Evolutionary conservation across 2,329 filamentous ascomycete species (phyloP), one percentile per base, ranked within the genome.

Genomic region (Cyphellophora attinorum): DNA sequence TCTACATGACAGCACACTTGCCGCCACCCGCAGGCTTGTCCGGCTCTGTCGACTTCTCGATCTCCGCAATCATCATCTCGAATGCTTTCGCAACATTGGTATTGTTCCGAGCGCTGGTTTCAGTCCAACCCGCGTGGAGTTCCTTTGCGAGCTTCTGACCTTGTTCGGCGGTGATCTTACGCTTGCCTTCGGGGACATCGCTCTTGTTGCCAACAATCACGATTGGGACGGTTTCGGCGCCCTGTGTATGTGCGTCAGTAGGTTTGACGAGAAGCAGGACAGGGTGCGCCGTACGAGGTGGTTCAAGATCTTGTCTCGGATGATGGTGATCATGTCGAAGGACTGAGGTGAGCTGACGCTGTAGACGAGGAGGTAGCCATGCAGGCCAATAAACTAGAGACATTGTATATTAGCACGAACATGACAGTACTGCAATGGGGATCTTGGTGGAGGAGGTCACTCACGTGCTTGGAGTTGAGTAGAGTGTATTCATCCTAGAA

Each of bases 401-500:
- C n/a, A n/a, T n/a, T n/a, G n/a, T n/a, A n/a, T n/a, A n/a, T n/a
- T n/a, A n/a, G n/a, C n/a, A n/a, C n/a, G n/a, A n/a, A n/a, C n/a
- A n/a, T n/a, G n/a, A n/a, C n/a, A n/a, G n/a, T n/a, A n/a, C n/a
- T n/a, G n/a, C n/a, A n/a, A n/a, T n/a, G n/a, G 18, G n/a, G 11
- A 16, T 5, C 27, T 14, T 16, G 10, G 10, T 13, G 25, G 25
- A 11, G 5, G 25, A 16, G 10, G n/a, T 29, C 6, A 2, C 29
- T 16, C 19, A 31, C 29, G 59, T 96, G 89, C 67, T 96, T 96
- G 44, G 85, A 93, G 62, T 95, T 96, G 42, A 98, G 71, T 47
- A 96, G 95, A 56, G 85, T 93, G 68, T 98, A 98, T 63, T 98
- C 91, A 68, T 98, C 91, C 81, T 91, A 54, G n/a, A n/a, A n/a